Evolutionary conservation across 371 early-diverging fungal genomes (phyloP), one percentile per base, ranked within the genome.

Genomic region (Blastocladiella emersonii): DNA sequence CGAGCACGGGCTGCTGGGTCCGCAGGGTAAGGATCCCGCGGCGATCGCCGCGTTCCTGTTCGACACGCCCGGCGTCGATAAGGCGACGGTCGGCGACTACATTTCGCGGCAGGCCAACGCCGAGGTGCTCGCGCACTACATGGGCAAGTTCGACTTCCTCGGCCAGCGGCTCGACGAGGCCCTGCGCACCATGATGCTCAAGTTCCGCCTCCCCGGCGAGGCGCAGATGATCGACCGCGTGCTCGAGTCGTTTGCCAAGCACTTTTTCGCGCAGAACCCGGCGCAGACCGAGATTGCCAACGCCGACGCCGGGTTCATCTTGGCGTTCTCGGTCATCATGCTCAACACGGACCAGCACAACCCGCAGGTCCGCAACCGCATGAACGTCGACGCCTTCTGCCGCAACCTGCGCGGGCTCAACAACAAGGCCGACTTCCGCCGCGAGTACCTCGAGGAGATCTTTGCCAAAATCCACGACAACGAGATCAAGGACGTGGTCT

Each of bases 291-390:
- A 83, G n/a, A 79, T 91, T 65, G 83, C 81, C 21, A 81, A 75
- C 60, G 72, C 77, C 41, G 86, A 87, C 39, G 88, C 90, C 17
- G 88, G 86, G 3, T 89, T 87, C 66, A 76, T 91, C 15, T 77
- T 96, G 44, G 78, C 93, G 2, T 96, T 87, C 66, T 88, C 93
- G 0, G 79, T 95, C 45, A 86, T 95, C 66, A 85, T 94, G 85
- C 73, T 97, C 61, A 95, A 97, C 70, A 95, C 95, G 4, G 95
- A 95, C 79, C 85, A 90, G 68, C 92, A 96, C 68, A 95, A 88
- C 74, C 88, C 83, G 55, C 89, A 88, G 74, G 80, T 90, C 35
- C 77, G 85, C 63, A 53, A 57, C 37, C 90, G 92, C 64, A 94
- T 94, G 87, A 76, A 85, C 13, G 70, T 88, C n/a, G 86, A 88